A percentile compares a stretch with the other conserved stretches of the same genome.
Conservation (phyloP, 1,284 basidiomycete genomes). For the Omphalotus olearius region DNA sequence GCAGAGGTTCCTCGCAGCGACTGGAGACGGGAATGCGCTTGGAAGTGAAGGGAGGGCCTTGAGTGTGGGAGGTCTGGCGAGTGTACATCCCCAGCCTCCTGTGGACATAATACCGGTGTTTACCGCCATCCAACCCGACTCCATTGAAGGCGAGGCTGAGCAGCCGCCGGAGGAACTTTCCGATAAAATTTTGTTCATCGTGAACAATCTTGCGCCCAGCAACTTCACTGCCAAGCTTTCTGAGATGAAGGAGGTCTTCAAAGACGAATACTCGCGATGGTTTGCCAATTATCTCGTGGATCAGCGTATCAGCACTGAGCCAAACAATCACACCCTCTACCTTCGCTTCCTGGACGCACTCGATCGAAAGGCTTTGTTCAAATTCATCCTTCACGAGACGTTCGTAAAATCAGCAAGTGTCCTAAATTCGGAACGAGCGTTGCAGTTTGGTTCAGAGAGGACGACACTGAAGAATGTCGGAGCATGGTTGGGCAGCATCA, state of each 20-base stretch:
- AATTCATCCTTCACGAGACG: conserved; percentile 91
- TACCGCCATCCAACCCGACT: conserved; percentile 69
- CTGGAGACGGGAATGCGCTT: conserved; percentile 33
- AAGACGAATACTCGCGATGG: conserved; percentile 86
- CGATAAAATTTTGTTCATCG: conserved; percentile 95
- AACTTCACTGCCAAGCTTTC: conserved; percentile 87
- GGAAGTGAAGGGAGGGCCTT: background rate
- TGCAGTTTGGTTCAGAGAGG: conserved; percentile 83
- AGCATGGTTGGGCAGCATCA: conserved; percentile 93
- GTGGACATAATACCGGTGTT: conserved; percentile 56
- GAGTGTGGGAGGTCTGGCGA: background rate
- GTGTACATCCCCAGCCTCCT: background rate
- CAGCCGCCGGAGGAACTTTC: conserved; percentile 84
- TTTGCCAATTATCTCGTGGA: conserved; percentile 97
- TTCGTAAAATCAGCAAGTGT: conserved; percentile 81
- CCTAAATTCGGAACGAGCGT: conserved; percentile 90
- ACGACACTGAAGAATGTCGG: conserved; percentile 91
- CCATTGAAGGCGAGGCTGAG: conserved; percentile 54
- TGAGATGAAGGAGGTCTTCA: conserved; percentile 82
- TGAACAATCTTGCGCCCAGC: conserved; percentile 95
- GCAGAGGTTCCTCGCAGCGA: conserved; percentile 62
- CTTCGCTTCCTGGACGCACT: conserved; percentile 89
- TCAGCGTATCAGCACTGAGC: conserved; percentile 93
- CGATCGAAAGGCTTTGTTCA: conserved; percentile 59
- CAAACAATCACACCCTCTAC: conserved; percentile 96